These are phyloP conservation scores for Oryza longistaminata DNA, from an alignment of 176 grass and related monocot species.

Conservation along the genomic window DNA sequence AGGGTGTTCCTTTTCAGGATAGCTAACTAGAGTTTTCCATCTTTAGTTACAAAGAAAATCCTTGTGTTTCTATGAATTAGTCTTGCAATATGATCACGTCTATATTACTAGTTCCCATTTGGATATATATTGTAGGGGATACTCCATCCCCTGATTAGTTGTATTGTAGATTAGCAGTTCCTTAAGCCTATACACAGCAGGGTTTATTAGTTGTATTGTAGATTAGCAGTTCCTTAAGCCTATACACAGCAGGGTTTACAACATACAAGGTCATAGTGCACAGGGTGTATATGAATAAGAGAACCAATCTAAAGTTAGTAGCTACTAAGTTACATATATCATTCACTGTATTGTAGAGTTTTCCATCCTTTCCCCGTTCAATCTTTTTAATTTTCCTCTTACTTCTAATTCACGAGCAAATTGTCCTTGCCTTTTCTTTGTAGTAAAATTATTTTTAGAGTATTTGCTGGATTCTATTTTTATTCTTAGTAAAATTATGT, in stretches of 20 bases:
- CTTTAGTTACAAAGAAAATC: constrained; percentile 1
- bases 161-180: neutral
- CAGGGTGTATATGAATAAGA: neutral
- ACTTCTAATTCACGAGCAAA: constrained; percentile 22
- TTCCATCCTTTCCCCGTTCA: neutral
- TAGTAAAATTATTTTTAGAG: neutral
- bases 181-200: neutral
- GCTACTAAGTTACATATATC: neutral
- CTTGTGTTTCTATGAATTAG: neutral
- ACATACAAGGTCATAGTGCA: neutral
- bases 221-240: neutral
- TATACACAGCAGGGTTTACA: neutral
- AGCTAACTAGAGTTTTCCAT: neutral
- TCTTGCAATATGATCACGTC: neutral
- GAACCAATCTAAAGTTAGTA: neutral
- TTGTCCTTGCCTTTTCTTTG: neutral
- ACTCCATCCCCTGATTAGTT: neutral
- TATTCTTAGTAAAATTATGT: too few species aligned
- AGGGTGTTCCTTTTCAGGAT: neutral
- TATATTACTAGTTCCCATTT: constrained; percentile 6
- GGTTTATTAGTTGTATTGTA: neutral
- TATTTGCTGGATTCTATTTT: neutral
- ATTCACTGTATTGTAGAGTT: neutral
- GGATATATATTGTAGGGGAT: neutral
- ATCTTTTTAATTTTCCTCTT: constrained; percentile 1